Evolutionary conservation across 1,139 yeast species (phyloP), one percentile per base, ranked within the genome.

Genomic region (Diutina neorugosa): DNA sequence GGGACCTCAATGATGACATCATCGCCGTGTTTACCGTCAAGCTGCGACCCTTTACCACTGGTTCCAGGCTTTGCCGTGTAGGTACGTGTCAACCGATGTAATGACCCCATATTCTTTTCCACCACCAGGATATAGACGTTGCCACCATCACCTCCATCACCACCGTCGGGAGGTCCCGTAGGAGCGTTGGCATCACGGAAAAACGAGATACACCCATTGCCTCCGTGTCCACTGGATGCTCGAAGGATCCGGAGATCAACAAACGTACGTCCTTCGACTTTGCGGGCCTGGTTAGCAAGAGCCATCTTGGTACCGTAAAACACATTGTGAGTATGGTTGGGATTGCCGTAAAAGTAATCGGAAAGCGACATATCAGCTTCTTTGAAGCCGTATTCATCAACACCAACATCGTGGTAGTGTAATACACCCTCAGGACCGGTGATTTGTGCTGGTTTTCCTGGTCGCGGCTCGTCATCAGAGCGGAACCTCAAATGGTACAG

Each of bases 131-230:
- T 78, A 63, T 84, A 91, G 2, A 93, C 78, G 54, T 86, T 77
- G 1, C 98, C 98, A 12, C 98, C 98, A 57, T 76, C 72, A 5
- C 98, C 98, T 23, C 98, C 98, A 67, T 93, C 98, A 16, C 98
- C 98, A 23, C 98, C 98, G 66, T 91, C 96, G 0, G 98, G 96
- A 0, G 98, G 98, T 0, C 98, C 98, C 19, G 77, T 75, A 0
- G 96, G 77, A 48, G 88, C 71, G 53, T 90, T 87, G 1, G 96
- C 88, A 61, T 89, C 98, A 57, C 96, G 71, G 58, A 85, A 78
- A 65, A 93, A 93, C 0, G 97, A 85, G 0, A 89, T 85, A 52
- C 81, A 76, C 6, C 98, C 98, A 63, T 84, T 77, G 1, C 98
- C 98, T 31, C 98, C 98, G 52, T 71, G 73, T 0, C 98, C 98